Percentiles rank a stretch among this genome's conserved stretches.
phyloP scores from a whole-genome alignment of 148 eudicot species.

The Fagopyrum esculentum region DNA sequence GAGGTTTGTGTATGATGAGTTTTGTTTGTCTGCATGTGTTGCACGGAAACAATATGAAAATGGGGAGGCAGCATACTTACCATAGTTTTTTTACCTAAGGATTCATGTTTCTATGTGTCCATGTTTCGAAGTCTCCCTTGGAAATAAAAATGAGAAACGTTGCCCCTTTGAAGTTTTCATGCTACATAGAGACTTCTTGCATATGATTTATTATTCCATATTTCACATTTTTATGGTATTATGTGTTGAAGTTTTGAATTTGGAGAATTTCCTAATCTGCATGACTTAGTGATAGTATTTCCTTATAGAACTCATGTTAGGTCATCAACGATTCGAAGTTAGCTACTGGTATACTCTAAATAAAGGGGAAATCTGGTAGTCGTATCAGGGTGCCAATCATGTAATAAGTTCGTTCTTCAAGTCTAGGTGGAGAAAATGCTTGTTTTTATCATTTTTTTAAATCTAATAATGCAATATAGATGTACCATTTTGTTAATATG shows the following conservation, averaged over 20 bases:
- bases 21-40: too few species aligned
- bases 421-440: not conserved
- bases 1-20: too few species aligned
- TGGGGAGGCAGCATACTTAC: too few species aligned
- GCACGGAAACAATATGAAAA: too few species aligned
- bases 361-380: not conserved
- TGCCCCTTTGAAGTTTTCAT: too few species aligned
- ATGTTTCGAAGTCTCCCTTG: too few species aligned
- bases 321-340: not conserved
- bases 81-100: too few species aligned
- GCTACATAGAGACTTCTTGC: too few species aligned
- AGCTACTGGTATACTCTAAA: not conserved
- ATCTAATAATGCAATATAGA: not conserved
- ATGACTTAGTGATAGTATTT: not conserved
- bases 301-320: not conserved
- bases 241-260: not conserved
- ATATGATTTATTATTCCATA: not conserved
- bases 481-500: not conserved
- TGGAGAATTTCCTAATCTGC: not conserved
- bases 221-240: not conserved
- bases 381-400: not conserved
- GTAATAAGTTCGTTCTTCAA: not conserved
- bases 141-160: too few species aligned
- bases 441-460: not conserved
- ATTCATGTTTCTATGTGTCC: too few species aligned